Base-by-base conservation (phyloP, 495 filamentous ascomycete genomes). In the Aspergillus kassunensis region DNA sequence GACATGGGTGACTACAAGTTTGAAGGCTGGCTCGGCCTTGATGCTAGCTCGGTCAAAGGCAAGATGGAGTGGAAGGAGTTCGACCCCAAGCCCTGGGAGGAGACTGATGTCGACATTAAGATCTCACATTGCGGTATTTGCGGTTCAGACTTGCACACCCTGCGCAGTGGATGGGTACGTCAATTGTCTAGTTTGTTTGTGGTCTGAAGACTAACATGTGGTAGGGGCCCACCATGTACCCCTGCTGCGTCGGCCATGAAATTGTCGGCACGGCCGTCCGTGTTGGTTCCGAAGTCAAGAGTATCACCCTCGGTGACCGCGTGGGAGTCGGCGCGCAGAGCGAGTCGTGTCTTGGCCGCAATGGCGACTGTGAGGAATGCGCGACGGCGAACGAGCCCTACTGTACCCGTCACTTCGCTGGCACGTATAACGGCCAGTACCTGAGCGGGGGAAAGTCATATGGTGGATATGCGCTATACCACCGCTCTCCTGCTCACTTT, bases 271-370 rank as follows among this genome's bases (percentile, higher is more conserved):
- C 69, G 7, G 88, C 81, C 11, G 85, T 92, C 16, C 83, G 83
- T n/a, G 85, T 92, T 12, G 91, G 90, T 30, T 75, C 69, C 43
- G 75, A 88, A 37, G 86, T 79, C 47, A 72, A 61, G 9, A 64
- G 76, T 35, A 74, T 95, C 66, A 84, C 88, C 49, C 62, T 90
- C 41, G 91, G 91, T n/a, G 90, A 96, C 64, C 82, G 90, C 19
- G 88, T 93, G 30, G 91, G 91, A 30, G 88, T 96, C 23, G 91
- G 91, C 42, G 90, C 91, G 1, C 90, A 96, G 71, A 77, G 76
- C 27, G 76, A 78, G 33, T 84, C 85, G 13, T 96, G 90, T 72
- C 72, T 75, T 44, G 72, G 77, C 49, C 67, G 68, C 19, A 49
- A 61, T n/a, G 73, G 80, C 6, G 78, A 83, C 47, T 96, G 90